These are phyloP conservation scores for Halophytophthora polymorphica DNA, from an alignment of 352 stramenopile genomes.

Conservation along the genomic window DNA sequence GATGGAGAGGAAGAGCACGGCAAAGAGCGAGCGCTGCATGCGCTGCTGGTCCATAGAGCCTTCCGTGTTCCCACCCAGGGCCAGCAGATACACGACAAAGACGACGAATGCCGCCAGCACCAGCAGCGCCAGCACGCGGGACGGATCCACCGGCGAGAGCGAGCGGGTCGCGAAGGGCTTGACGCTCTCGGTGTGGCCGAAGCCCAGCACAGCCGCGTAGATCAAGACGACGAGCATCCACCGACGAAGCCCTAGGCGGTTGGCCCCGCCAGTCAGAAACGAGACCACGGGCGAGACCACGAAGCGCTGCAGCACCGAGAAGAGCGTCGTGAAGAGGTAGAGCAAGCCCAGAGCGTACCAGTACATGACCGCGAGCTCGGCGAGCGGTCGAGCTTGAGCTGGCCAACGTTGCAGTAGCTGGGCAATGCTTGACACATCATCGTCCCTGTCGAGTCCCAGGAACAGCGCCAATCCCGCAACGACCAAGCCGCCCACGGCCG, in stretches of 20 bases:
- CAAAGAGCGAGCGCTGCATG: conserved; percentile 59
- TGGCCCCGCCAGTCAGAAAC: conserved; percentile 17
- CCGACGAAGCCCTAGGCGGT: conserved; percentile 29
- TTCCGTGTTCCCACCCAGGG: conserved; percentile 35
- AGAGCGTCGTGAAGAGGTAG: conserved; percentile 35
- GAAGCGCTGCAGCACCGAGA: conserved; percentile 36
- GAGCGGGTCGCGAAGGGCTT: conserved; percentile 14
- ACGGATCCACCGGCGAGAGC: conserved; percentile 17
- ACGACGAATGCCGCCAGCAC: conserved; percentile 41
- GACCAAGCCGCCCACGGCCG: conserved; percentile 13
- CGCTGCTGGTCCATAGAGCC: conserved; percentile 46
- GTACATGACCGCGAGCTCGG: conserved; percentile 48
- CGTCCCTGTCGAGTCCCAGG: conserved; percentile 15
- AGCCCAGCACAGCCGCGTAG: conserved; percentile 30
- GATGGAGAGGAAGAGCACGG: conserved; percentile 45
- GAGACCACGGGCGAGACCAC: conserved; percentile 32
- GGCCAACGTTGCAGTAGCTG: conserved; percentile 1
- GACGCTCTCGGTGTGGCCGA: conserved; percentile 34
- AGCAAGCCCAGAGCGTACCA: conserved; percentile 52
- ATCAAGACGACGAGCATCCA: conserved; percentile 53
- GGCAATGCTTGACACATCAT: conserved; percentile 1
- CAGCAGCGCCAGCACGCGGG: conserved; percentile 46
- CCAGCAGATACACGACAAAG: conserved; percentile 49
- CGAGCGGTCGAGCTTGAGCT: conserved; percentile 2
- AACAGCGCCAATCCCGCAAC: conserved; percentile 8